Percentiles rank a stretch among this genome's conserved stretches.
Evolutionary conservation across 768 basidiomycete genomes (phyloP).

Genomic region (Pleurotus eryngii): DNA sequence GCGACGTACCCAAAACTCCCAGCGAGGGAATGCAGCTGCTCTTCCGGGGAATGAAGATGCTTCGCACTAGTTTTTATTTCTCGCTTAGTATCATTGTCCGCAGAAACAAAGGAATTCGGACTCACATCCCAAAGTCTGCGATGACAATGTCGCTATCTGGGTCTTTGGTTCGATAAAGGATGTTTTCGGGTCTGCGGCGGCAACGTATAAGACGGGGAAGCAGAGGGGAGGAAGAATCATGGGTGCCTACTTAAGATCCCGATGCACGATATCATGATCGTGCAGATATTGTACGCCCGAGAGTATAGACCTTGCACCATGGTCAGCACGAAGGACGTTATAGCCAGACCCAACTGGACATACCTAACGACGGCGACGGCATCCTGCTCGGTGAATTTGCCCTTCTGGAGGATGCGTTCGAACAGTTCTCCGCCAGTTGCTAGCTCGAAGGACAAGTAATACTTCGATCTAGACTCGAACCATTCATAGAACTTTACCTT

Average conservation of each 20-base stretch:
- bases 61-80: slow-evolving; percentile 57
- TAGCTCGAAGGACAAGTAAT: slow-evolving; percentile 94
- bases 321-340: neutral
- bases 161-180: slow-evolving; percentile 81
- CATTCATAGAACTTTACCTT: slow-evolving; percentile 96
- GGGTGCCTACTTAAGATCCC: slow-evolving; percentile 79
- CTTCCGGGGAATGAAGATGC: slow-evolving; percentile 68
- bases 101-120: neutral
- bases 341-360: no score
- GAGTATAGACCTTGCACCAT: slow-evolving; percentile 62
- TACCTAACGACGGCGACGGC: slow-evolving; percentile 75
- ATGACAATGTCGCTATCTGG: slow-evolving; percentile 86
- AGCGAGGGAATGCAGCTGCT: slow-evolving; percentile 68
- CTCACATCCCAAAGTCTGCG: slow-evolving; percentile 95
- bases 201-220: neutral
- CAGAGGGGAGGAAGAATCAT: neutral
- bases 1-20: slow-evolving; percentile 90
- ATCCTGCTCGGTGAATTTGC: slow-evolving; percentile 93
- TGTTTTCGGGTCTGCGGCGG: slow-evolving; percentile 81
- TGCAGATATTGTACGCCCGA: slow-evolving; percentile 88
- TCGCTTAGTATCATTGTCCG: no score
- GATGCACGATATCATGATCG: slow-evolving; percentile 89
- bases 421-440: slow-evolving; percentile 95
- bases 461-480: slow-evolving; percentile 93
- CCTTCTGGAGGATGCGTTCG: slow-evolving; percentile 76